Conservation (phyloP, 139 green algal genomes). For the Spirogloea muscicola region DNA sequence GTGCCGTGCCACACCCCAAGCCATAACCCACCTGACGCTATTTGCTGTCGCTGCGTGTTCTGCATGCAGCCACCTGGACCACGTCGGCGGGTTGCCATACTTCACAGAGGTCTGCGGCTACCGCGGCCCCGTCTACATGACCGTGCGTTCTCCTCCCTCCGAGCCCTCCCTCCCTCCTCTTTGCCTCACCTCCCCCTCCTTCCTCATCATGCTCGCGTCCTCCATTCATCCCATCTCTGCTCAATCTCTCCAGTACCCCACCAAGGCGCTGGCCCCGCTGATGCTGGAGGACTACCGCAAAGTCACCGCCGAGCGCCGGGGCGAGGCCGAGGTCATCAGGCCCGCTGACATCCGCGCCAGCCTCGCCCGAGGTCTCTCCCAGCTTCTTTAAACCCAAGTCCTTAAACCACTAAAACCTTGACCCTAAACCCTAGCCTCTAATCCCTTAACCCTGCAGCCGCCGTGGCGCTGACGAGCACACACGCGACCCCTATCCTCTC, state of each 20-base stretch:
- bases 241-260: neutral
- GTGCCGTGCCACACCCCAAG: too few relatives aligned
- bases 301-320: conserved; percentile 14
- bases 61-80: conserved; percentile 65
- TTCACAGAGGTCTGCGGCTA: conserved; percentile 65
- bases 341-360: conserved; percentile 10
- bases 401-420: neutral
- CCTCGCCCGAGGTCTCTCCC: conserved; percentile 17
- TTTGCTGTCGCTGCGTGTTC: too few relatives aligned
- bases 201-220: neutral
- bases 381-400: conserved; percentile 9
- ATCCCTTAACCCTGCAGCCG: too few relatives aligned
- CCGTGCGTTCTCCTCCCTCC: conserved; percentile 19
- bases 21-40: too few relatives aligned
- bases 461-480: too few relatives aligned
- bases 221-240: neutral
- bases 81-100: conserved; percentile 63
- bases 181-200: neutral
- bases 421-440: too few relatives aligned
- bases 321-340: conserved; percentile 32
- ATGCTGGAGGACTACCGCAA: conserved; percentile 59
- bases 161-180: neutral
- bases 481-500: neutral
- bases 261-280: conserved; percentile 63
- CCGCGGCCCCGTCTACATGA: conserved; percentile 66